These are phyloP conservation scores for Suillus fuscotomentosus DNA, from an alignment of 768 basidiomycete genomes.

Conservation along the genomic window DNA sequence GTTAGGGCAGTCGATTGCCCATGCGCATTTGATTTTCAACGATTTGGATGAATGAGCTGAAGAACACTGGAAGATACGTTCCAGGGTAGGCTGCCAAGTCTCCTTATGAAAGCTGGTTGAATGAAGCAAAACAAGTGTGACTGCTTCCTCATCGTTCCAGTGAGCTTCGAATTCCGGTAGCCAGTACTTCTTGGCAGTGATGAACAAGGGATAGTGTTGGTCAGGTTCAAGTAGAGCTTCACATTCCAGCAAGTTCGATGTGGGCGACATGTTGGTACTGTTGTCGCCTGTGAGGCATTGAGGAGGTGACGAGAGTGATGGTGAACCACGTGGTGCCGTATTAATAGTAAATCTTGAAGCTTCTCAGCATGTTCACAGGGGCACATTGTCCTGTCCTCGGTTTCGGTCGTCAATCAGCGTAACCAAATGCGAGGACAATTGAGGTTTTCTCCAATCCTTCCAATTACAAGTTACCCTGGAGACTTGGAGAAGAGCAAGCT, in stretches of 20 bases:
- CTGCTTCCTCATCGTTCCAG: conserved; percentile 38
- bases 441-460: neutral
- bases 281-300: neutral
- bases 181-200: conserved; percentile 62
- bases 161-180: conserved; percentile 36
- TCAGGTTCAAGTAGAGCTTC: conserved; percentile 37
- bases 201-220: conserved; percentile 44
- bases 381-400: neutral
- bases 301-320: neutral
- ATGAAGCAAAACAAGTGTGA: conserved; percentile 63
- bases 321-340: neutral
- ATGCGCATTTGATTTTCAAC: conserved; percentile 40
- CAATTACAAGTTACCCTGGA: neutral
- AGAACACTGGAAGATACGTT: conserved; percentile 41
- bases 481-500: neutral
- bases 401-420: neutral
- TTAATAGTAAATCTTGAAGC: neutral
- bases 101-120: conserved; percentile 77
- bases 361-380: conserved; percentile 1
- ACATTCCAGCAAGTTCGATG: conserved; percentile 17
- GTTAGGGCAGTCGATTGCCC: conserved; percentile 72
- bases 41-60: neutral
- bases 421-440: neutral
- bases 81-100: conserved; percentile 64
- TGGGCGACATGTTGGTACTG: neutral